These are phyloP conservation scores for Sarocladium oryzae DNA, from an alignment of 2,329 filamentous ascomycete species.

Conservation along the genomic window DNA sequence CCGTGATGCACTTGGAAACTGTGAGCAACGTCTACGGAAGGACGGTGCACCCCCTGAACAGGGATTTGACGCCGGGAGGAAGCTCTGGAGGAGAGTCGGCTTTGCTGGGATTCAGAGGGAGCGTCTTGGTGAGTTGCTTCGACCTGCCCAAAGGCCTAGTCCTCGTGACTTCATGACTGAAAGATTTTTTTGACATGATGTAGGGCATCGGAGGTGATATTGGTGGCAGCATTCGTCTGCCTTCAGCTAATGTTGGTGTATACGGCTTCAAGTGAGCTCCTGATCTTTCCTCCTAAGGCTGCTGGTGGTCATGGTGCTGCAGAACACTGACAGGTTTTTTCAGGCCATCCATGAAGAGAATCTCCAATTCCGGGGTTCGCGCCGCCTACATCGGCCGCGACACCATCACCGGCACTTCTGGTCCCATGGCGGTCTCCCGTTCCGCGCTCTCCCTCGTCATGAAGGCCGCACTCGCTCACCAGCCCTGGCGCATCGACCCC, in stretches of 20 bases:
- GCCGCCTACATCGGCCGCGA: constrained; percentile 28
- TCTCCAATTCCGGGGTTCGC: constrained; percentile 21
- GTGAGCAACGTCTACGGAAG: constrained; percentile 58
- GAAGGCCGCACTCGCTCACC: constrained; percentile 22
- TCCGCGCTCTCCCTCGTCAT: constrained; percentile 29
- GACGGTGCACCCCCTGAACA: constrained; percentile 57
- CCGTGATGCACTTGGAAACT: constrained; percentile 49
- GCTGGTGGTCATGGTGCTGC: neutral
- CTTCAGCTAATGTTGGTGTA: constrained; percentile 28
- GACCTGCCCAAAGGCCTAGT: too few species aligned
- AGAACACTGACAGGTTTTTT: neutral
- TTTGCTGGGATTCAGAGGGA: constrained; percentile 33
- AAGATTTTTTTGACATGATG: too few species aligned
- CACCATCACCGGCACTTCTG: constrained; percentile 24
- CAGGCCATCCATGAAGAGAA: constrained; percentile 25
- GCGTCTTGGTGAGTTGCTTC: constrained; percentile 23
- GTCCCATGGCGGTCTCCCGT: constrained; percentile 28
- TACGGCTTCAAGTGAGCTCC: constrained; percentile 26
- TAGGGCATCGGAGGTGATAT: constrained; percentile 36
- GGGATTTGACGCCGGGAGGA: constrained; percentile 54
- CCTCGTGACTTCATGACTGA: too few species aligned
- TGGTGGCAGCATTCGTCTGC: constrained; percentile 32
- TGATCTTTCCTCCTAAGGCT: constrained; percentile 8
- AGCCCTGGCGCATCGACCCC: constrained; percentile 29
- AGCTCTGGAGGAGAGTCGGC: constrained; percentile 53